Evolutionary conservation across 805 yeast genomes (phyloP), one percentile per base, ranked within the genome.

Genomic region (Saccharomycopsis microspora): DNA sequence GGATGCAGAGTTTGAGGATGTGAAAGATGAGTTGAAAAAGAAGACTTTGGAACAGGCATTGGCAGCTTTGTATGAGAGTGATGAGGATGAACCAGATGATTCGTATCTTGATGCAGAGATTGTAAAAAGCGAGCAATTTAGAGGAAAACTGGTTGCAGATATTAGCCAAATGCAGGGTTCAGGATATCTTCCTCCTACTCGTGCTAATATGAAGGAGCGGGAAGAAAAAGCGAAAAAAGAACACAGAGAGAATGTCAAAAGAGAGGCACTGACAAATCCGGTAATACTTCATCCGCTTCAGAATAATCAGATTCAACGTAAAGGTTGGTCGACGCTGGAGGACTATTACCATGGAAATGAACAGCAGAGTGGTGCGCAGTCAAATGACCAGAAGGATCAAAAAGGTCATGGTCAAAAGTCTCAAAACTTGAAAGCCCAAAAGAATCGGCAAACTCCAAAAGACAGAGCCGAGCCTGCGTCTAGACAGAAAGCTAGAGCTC

Each of bases 131-230:
- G 53, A 48, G 27, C 51, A 46, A 41, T 58, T 57, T 11, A 68
- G 60, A 34, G 67, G 60, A 67, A 69, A 37, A 73, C 81, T 0
- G 68, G 69, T 1, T 87, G 95, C 96, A 69, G 88, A 0, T 89
- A 88, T 62, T 96, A 87, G 58, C 95, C 86, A 60, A 77, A 90
- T 43, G 96, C 89, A 68, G 95, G 96, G 0, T 90, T 19, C 19
- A 2, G 19, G 19, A 19, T 19, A 19, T 19, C 19, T 19, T 19
- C 19, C 19, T 19, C 19, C 19, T 19, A 19, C 19, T 19, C 19
- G 19, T 19, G 19, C 19, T 19, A 19, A 2, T 19, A 19, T 19
- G 19, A 19, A 19, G 19, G 19, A 19, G 19, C 19, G 19, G 19
- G 19, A 2, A 19, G 19, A 19, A 19, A 19, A 19, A 19, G 19